phyloP scores from a whole-genome alignment of 768 basidiomycete genomes.

The Amanita subjunquillea region DNA sequence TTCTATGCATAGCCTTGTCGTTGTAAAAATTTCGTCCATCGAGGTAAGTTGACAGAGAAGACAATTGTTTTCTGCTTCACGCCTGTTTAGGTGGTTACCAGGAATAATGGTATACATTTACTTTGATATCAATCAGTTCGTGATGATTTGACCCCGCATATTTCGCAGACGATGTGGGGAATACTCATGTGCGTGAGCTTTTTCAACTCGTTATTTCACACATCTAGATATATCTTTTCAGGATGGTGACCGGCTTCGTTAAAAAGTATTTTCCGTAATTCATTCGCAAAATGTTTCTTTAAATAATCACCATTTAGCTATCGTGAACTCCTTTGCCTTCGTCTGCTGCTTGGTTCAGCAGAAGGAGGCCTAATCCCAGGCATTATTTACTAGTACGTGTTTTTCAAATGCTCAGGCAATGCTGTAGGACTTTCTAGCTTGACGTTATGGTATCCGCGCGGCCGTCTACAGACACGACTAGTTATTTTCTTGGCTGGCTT shows the following conservation, averaged over 20 bases:
- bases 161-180: conserved; percentile 49
- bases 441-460: conserved; percentile 60
- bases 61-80: no score
- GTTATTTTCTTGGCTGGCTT: conserved; percentile 58
- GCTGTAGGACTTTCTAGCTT: conserved; percentile 18
- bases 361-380: conserved; percentile 71
- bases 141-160: not conserved
- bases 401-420: conserved; percentile 10
- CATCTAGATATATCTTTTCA: conserved; percentile 12
- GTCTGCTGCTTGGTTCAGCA: conserved; percentile 32
- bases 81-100: conserved; percentile 43
- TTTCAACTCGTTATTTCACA: not conserved
- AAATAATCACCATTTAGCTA: not conserved
- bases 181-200: conserved; percentile 37
- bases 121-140: conserved; percentile 1
- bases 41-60: conserved; percentile 19
- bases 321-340: not conserved
- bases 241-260: conserved; percentile 58
- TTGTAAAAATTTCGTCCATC: conserved; percentile 61
- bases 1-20: conserved; percentile 27
- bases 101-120: conserved; percentile 40
- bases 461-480: conserved; percentile 48
- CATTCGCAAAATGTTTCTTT: not conserved
- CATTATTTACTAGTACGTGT: conserved; percentile 56
- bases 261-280: conserved; percentile 34